Base-by-base conservation (phyloP, 2,329 filamentous ascomycete genomes). In the Arthrobotrys entomopaga region DNA sequence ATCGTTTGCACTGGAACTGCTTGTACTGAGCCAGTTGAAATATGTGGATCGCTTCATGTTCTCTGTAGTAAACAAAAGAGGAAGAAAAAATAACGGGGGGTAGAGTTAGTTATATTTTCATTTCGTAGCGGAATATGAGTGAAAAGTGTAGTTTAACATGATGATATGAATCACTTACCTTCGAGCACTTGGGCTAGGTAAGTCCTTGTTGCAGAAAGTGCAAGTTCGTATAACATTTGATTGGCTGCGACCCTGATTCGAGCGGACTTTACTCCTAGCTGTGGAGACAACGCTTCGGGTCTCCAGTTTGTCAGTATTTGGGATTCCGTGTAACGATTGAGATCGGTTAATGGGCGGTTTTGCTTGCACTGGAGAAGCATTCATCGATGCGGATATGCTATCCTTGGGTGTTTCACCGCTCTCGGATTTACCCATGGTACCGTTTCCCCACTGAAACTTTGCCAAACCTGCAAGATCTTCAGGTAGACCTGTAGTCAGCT, bases 171-270 rank as follows among this genome's bases (percentile, higher is more conserved):
- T 1, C 11, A 3, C 56, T 63, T 64, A 74, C 70, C 58, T 64
- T 74, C 70, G 49, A 15, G 70, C 70, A n/a, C 70, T 74, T 5
- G 70, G 70, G 19, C 70, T 74, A 10, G 70, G 70, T 11, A 67
- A 46, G 8, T 66, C 49, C 19, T 74, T 74, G 7, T 11, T n/a
- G 26, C 70, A 74, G 24, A 74, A 74, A 11, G 63, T 74, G 20
- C 70, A 74, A 3, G 57, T 34, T 16, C 57, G 40, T n/a, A 61
- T 19, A 10, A 46, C 8, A 34, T 34, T 34, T 34, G 29, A 34
- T 34, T 34, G 29, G 29, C 29, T 34, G 6, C 29, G 29, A 1
- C 29, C 29, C 7, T 7, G 40, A 4, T 13, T 16, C 4, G 20
- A 24, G 0, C 46, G 46, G 5, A 13, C 3, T 49, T 46, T 67